Evolutionary conservation across 352 stramenopile species (phyloP).

Genomic region (Thalassiosira mediterranea): DNA sequence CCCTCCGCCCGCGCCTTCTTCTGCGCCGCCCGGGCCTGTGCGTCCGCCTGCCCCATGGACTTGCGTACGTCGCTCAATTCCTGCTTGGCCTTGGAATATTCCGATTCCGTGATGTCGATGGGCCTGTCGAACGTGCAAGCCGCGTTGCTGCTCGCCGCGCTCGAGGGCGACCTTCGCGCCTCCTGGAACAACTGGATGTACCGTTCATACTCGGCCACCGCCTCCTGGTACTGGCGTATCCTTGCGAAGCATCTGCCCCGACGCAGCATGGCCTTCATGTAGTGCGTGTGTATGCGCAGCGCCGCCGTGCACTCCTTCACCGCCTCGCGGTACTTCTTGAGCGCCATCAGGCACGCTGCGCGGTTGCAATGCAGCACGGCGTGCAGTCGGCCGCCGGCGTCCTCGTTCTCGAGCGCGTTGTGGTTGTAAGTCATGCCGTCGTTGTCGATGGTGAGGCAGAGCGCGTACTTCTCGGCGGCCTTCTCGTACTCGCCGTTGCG

Average conservation of each 20-base stretch:
- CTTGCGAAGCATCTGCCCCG: conserved; percentile 70
- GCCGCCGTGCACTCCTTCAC: conserved; percentile 77
- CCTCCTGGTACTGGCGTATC: conserved; percentile 67
- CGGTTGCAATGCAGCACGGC: conserved; percentile 84
- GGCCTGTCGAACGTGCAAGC: conserved; percentile 75
- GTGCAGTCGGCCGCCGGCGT: conserved; percentile 75
- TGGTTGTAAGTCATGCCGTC: conserved; percentile 40
- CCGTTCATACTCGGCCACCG: conserved; percentile 70
- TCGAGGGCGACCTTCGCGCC: conserved; percentile 35
- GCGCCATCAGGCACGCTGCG: conserved; percentile 79
- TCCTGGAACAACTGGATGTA: conserved; percentile 72
- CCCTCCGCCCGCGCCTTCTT: conserved; percentile 35
- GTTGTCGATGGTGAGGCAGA: conserved; percentile 65
- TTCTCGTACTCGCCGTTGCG: conserved; percentile 50
- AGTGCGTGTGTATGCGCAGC: conserved; percentile 75
- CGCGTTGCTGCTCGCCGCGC: conserved; percentile 24
- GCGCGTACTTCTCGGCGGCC: conserved; percentile 68
- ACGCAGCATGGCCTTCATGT: conserved; percentile 84
- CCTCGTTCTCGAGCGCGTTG: conserved; percentile 37
- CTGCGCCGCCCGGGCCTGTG: conserved; percentile 25
- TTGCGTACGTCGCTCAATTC: conserved; percentile 67
- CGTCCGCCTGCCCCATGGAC: conserved; percentile 45
- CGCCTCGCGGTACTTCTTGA: conserved; percentile 71
- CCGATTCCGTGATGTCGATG: conserved; percentile 57
- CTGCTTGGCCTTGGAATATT: conserved; percentile 58